phyloP scores from a whole-genome alignment of 225 moss, liverwort and hornwort species.

The Lunularia cruciata region DNA sequence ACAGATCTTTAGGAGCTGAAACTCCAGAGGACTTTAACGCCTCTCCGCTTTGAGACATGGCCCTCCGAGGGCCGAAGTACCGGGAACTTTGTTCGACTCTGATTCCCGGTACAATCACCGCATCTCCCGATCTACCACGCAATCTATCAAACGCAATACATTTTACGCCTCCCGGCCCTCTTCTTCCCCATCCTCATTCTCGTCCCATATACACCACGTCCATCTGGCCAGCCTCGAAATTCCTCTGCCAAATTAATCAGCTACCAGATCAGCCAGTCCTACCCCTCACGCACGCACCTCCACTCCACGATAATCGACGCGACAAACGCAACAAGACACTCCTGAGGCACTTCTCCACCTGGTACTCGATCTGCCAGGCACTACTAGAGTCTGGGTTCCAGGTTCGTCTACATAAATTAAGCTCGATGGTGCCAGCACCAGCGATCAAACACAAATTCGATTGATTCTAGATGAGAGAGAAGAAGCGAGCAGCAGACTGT shows the following conservation, averaged over 20 bases:
- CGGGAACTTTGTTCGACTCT: neutral
- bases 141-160: neutral
- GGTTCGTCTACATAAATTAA: no score
- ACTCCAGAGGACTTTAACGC: conserved; percentile 25
- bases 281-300: neutral
- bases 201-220: neutral
- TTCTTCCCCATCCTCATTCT: conserved; percentile 3
- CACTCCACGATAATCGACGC: conserved; percentile 4
- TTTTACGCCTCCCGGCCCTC: neutral
- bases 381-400: neutral
- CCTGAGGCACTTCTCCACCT: neutral
- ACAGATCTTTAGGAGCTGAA: conserved; percentile 30
- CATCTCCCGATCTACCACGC: conserved; percentile 9
- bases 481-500: neutral
- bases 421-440: no score
- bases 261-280: conserved; percentile 10
- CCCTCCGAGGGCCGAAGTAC: conserved; percentile 27
- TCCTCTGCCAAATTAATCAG: neutral
- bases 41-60: conserved; percentile 42
- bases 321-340: neutral
- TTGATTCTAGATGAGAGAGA: neutral
- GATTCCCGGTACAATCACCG: conserved; percentile 6
- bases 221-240: neutral
- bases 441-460: neutral
- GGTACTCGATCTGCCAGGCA: neutral